Evolutionary conservation across 305 asterid species (phyloP), one percentile per base, ranked within the genome.

Genomic region (Fraxinus ornus): DNA sequence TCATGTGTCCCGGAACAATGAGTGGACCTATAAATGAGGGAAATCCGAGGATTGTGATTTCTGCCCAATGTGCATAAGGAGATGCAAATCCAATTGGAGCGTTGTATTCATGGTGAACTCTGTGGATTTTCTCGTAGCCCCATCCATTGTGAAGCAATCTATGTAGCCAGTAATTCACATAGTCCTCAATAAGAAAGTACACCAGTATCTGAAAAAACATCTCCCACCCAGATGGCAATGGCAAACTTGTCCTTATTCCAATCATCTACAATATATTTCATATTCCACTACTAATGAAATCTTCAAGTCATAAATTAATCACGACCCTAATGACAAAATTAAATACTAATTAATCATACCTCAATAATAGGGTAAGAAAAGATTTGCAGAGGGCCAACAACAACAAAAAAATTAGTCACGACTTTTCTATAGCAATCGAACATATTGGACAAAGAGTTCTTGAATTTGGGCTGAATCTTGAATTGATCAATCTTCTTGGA

Each of bases 61-160:
- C 98, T 0, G 91, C 94, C 95, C 94, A 90, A 24, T 94, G 97
- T n/a, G 98, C 97, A 75, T 94, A 91, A 32, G 97, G 96, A 28
- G 96, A 93, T 33, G 95, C 96, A 60, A 93, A 91, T 21, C 91
- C 91, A 64, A 91, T 90, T 0, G 96, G 97, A 47, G 95, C 94
- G 1, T 89, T 86, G 85, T 92, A 91, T 80, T 92, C 97, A 64
- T 92, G 98, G 91, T 94, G 98, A 24, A 94, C 87, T 12, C 71
- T 80, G 85, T 94, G 97, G 57, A 94, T 92, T 3, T 89, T 90
- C 1, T 90, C 90, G 24, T 87, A 94, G 0, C 92, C 89, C 98
- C 98, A 94, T 83, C 88, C 87, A 0, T 26, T 47, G 47, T 94
- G 98, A 21, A 91, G 90, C 76, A 88, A 4, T 80, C 98, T 85